phyloP scores from a whole-genome alignment of 495 filamentous ascomycete genomes.

The Viridothelium virens region DNA sequence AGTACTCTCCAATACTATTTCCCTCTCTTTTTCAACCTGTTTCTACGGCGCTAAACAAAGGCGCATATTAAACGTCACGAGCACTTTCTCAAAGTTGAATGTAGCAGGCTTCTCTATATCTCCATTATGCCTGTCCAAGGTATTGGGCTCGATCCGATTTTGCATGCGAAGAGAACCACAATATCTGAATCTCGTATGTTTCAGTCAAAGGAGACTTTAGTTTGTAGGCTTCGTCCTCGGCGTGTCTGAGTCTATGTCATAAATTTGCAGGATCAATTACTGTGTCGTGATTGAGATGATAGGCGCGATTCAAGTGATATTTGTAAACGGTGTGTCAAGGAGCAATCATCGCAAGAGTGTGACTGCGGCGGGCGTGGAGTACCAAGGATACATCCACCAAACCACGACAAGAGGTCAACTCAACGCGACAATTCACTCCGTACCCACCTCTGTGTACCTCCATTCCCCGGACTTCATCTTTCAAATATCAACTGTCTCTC shows the following conservation, averaged over 20 bases:
- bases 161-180: too few species aligned
- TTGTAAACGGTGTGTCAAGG: not conserved
- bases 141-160: too few species aligned
- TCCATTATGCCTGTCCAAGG: too few species aligned
- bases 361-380: not conserved
- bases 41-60: not conserved
- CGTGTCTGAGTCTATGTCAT: too few species aligned
- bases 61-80: not conserved
- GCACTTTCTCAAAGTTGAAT: not conserved
- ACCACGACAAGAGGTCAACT: not conserved
- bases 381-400: slow-evolving; percentile 7
- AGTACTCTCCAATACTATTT: not conserved
- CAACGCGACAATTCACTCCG: not conserved
- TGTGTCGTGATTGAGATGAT: too few species aligned
- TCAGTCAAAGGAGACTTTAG: too few species aligned
- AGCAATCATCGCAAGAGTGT: not conserved
- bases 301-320: not conserved
- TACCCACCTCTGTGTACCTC: not conserved
- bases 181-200: too few species aligned
- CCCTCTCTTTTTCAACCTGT: slow-evolving; percentile 2
- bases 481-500: not conserved
- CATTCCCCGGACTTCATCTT: not conserved
- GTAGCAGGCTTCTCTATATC: too few species aligned
- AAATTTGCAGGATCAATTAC: too few species aligned
- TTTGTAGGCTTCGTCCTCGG: too few species aligned